These are phyloP conservation scores for Neolentinus lepideus DNA, from an alignment of 1,284 basidiomycete genomes.

Conservation along the genomic window DNA sequence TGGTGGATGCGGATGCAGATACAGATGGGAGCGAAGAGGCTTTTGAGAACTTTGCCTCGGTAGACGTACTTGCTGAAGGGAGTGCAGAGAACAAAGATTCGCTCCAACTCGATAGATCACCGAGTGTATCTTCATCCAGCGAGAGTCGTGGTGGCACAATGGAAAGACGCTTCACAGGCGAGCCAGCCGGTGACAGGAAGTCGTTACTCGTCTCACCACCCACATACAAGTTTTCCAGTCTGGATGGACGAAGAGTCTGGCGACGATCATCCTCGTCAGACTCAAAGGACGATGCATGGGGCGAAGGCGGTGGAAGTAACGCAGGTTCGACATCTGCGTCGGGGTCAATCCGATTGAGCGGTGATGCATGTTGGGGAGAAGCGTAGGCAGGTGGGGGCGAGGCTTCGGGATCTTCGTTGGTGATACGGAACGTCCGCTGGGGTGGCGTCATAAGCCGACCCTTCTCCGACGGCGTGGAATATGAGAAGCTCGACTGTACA, in stretches of 20 bases:
- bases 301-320: neutral
- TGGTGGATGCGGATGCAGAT: neutral
- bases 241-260: conserved; percentile 2
- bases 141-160: conserved; percentile 48
- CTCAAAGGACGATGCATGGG: conserved; percentile 4
- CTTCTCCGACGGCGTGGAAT: neutral
- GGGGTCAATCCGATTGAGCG: neutral
- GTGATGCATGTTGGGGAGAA: neutral
- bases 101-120: conserved; percentile 22
- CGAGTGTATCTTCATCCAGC: conserved; percentile 31
- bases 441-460: neutral
- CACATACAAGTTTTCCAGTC: neutral
- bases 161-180: conserved; percentile 21
- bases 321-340: neutral
- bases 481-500: neutral
- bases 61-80: conserved; percentile 9
- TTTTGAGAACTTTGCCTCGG: neutral
- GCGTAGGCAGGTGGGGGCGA: neutral
- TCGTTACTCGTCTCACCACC: neutral
- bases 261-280: conserved; percentile 6
- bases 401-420: neutral
- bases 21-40: neutral
- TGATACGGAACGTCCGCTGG: neutral
- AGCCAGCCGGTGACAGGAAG: conserved; percentile 9
- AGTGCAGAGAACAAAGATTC: conserved; percentile 19